Evolutionary conservation across 208 protist species (phyloP).

Genomic region (Leishmania martiniquensis): DNA sequence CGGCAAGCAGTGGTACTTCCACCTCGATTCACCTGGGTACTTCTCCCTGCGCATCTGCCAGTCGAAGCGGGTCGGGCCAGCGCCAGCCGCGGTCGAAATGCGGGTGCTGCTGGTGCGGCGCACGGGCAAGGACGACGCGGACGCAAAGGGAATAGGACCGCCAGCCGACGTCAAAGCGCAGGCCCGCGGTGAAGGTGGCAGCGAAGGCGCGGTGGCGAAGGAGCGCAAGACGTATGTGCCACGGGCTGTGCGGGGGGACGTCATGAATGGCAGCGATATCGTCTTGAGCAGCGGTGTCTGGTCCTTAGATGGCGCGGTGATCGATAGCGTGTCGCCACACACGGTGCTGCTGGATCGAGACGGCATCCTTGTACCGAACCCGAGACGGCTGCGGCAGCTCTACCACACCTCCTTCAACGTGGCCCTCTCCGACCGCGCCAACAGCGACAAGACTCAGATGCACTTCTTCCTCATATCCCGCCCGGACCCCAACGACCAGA

Average conservation of each 20-base stretch:
- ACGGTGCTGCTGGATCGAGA: constrained; percentile 45
- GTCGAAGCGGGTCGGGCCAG: no score
- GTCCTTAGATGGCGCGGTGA: constrained; percentile 45
- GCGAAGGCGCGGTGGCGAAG: background rate
- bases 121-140: background rate
- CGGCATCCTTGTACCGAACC: constrained; percentile 31
- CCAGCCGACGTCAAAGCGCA: background rate
- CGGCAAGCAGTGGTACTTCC: constrained; percentile 53
- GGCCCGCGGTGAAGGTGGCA: background rate
- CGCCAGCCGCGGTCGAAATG: background rate
- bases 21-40: constrained; percentile 40
- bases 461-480: constrained; percentile 5
- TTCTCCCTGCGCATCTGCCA: constrained; percentile 35
- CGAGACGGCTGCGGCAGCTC: constrained; percentile 18
- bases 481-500: constrained; percentile 14
- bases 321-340: constrained; percentile 61
- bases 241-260: constrained; percentile 10
- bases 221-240: background rate
- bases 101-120: constrained; percentile 20
- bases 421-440: constrained; percentile 20
- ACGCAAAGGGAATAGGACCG: background rate
- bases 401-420: constrained; percentile 31
- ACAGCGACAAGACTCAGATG: constrained; percentile 11
- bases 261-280: constrained; percentile 36
- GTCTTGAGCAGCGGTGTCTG: constrained; percentile 47